These are phyloP conservation scores for Ophiocordyceps unilateralis DNA, from an alignment of 2,329 filamentous ascomycete genomes.

Conservation along the genomic window DNA sequence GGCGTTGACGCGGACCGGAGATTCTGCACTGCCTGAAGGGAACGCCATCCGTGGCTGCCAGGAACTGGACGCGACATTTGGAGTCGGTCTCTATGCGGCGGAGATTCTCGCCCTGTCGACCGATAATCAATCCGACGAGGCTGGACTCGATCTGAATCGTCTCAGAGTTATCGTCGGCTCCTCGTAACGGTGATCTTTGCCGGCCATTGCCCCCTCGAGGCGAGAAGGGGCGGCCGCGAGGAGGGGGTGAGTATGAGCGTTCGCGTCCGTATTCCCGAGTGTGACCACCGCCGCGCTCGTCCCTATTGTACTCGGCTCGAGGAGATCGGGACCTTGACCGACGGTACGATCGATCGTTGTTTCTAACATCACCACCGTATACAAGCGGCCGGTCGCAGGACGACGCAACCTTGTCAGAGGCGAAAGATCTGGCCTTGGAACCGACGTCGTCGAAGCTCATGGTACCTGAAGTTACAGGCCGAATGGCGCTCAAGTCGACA, in stretches of 20 bases:
- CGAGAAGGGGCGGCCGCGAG: constrained; percentile 39
- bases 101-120: constrained; percentile 76
- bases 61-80: constrained; percentile 72
- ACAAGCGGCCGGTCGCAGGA: constrained; percentile 40
- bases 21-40: constrained; percentile 74
- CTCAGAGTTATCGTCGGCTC: constrained; percentile 53
- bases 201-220: constrained; percentile 35
- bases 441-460: constrained; percentile 74
- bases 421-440: constrained; percentile 68
- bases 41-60: constrained; percentile 58
- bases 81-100: constrained; percentile 71
- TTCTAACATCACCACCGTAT: constrained; percentile 21
- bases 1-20: constrained; percentile 51
- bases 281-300: constrained; percentile 54
- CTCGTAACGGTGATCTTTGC: constrained; percentile 40
- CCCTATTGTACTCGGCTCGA: constrained; percentile 58
- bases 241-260: constrained; percentile 53
- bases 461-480: constrained; percentile 62
- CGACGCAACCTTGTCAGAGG: constrained; percentile 58
- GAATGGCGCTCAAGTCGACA: constrained; percentile 64
- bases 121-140: constrained; percentile 79
- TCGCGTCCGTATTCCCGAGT: constrained; percentile 48
- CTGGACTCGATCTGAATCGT: constrained; percentile 75
- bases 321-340: constrained; percentile 60
- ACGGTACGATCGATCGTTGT: constrained; percentile 33